phyloP scores from a whole-genome alignment of 2,329 filamentous ascomycete species.

The Penicillium nordicum region DNA sequence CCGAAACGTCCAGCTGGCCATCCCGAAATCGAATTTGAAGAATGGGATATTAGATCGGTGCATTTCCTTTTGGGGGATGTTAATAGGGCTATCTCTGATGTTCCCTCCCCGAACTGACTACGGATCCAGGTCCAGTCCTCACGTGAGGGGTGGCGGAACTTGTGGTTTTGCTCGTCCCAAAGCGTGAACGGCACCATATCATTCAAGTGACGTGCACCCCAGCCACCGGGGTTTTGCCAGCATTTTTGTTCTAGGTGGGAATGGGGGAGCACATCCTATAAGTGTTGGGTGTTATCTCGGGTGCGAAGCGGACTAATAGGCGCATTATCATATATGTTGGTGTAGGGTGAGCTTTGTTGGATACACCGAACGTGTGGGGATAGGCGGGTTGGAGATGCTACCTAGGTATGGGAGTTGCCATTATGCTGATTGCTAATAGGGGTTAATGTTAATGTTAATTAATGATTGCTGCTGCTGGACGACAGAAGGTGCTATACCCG shows the following conservation, averaged over 20 bases:
- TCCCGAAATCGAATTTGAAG: too few relatives aligned
- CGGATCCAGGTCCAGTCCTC: slow-evolving; percentile 6
- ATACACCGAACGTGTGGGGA: not conserved
- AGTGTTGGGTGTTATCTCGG: too few relatives aligned
- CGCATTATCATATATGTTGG: not conserved
- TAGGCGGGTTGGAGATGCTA: too few relatives aligned
- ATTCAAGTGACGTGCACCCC: slow-evolving; percentile 12
- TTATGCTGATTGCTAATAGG: too few relatives aligned
- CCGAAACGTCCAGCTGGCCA: too few relatives aligned
- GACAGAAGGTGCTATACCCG: too few relatives aligned
- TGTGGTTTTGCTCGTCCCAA: slow-evolving; percentile 2
- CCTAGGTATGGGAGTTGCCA: too few relatives aligned
- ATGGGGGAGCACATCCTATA: not conserved
- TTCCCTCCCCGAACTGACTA: not conserved
- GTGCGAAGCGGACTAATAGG: not conserved
- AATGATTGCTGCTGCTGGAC: too few relatives aligned
- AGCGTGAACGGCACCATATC: slow-evolving; percentile 12
- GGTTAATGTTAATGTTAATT: too few relatives aligned
- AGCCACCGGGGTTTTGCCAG: slow-evolving; percentile 8
- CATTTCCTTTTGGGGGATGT: too few relatives aligned
- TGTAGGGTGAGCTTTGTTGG: slow-evolving; percentile 3
- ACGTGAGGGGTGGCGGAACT: slow-evolving; percentile 4
- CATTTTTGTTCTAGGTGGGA: slow-evolving; percentile 5
- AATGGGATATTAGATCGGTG: too few relatives aligned
- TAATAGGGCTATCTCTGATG: too few relatives aligned